phyloP scores from a whole-genome alignment of 441 rosid species.

The Erodium trifolium region DNA sequence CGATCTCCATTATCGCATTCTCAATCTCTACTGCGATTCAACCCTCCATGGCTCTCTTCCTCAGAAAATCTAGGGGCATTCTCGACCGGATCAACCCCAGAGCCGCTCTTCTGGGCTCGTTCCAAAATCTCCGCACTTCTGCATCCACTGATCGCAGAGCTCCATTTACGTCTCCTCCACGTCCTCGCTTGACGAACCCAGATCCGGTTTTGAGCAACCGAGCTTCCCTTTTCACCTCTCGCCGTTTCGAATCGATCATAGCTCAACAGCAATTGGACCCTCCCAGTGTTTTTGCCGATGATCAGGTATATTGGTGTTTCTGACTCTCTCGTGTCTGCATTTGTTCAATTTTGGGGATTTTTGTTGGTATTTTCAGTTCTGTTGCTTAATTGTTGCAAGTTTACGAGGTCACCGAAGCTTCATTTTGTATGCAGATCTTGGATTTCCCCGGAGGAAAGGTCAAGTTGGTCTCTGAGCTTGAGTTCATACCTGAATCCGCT shows the following conservation, averaged over 20 bases:
- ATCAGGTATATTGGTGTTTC: neutral
- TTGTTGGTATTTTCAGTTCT: neutral
- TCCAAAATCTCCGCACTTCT: neutral
- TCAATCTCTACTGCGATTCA: neutral
- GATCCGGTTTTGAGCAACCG: neutral
- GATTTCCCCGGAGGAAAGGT: neutral
- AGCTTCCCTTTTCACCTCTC: neutral
- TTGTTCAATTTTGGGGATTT: neutral
- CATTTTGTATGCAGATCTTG: neutral
- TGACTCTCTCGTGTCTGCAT: neutral
- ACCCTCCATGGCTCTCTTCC: neutral
- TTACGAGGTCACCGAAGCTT: no score
- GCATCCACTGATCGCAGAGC: neutral
- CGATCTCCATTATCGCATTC: neutral
- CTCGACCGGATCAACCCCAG: neutral
- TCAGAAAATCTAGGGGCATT: neutral
- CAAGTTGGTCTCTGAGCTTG: neutral
- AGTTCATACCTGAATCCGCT: neutral
- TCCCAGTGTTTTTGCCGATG: neutral
- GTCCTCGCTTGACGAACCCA: neutral
- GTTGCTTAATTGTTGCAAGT: neutral
- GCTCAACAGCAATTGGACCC: neutral
- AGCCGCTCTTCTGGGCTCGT: neutral
- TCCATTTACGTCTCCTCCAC: neutral
- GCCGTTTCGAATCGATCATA: neutral